Base-by-base conservation (phyloP, 2,329 filamentous ascomycete genomes). In the Phialophora verrucosa region DNA sequence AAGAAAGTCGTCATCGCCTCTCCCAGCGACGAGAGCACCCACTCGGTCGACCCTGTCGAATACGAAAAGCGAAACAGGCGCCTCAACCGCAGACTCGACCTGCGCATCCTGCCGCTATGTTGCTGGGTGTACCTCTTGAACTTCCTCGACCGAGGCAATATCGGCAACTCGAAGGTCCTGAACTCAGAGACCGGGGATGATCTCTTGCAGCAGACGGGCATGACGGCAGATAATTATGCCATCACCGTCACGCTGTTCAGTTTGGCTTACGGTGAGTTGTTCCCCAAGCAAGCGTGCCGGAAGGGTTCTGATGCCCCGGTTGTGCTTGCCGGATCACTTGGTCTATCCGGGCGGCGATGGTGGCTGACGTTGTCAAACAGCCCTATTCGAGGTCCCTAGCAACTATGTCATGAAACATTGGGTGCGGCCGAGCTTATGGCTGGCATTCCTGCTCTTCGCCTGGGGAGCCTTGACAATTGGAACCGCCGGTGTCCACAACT, bases 141-240 rank as follows among this genome's bases (percentile, higher is more conserved):
- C 76, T 90, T 88, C 74, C 83, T 91, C 27, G 88, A 91, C 76
- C 82, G 87, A 51, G 84, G 86, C 63, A 91, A 91, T 75, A 90
- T 91, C 64, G 88, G 82, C 64, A 90, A 90, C 74, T 87, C 88
- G 50, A 88, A 86, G 76, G 85, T 90, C 29, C 81, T 91, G 68
- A 90, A 91, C 74, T 78, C 83, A 23, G 81, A 85, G 11, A 84
- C 84, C 0, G 75, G 82, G 53, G 80, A 91, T 74, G 87, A 90
- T 77, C 83, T 91, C 70, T 83, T 90, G 42, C 80, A 82, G 20
- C 83, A 87, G 73, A 88, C 88, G 1, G 71, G 82, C 69, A 89
- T 90, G 84, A 86, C 84, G 1, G 81, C 84, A 59, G 81, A 83
- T 73, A 81, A 90, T 73, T 91, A 87, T 77, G 85, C 85, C 14